A percentile compares a stretch with the other conserved stretches of the same genome.
These are phyloP conservation scores for Vigna mungo DNA, from an alignment of 306 rosid species.

Conservation along the genomic window DNA sequence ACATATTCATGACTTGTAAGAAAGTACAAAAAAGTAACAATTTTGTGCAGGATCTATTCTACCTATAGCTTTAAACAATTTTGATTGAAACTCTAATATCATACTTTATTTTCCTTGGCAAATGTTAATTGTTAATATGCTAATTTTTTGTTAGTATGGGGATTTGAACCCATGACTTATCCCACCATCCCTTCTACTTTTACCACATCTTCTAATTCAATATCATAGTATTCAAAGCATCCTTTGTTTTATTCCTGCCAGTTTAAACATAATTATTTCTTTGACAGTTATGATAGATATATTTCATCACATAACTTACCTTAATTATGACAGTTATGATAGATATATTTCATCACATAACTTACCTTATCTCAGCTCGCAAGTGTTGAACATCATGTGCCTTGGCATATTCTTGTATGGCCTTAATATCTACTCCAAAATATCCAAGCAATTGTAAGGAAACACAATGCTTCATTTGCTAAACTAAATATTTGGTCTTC, in stretches of 20 bases:
- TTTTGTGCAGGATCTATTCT: neutral
- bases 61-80: constrained; percentile 9
- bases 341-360: constrained; percentile 31
- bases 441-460: constrained; percentile 68
- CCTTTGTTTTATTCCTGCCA: neutral
- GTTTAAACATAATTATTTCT: constrained; percentile 7
- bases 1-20: neutral
- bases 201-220: neutral
- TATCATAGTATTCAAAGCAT: constrained; percentile 1
- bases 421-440: constrained; percentile 91
- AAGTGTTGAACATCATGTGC: constrained; percentile 83
- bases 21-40: constrained; percentile 8
- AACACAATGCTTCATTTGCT: constrained; percentile 40
- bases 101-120: neutral
- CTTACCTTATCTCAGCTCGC: constrained; percentile 94
- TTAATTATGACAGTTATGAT: constrained; percentile 47
- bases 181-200: no score
- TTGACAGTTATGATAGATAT: neutral
- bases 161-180: no score
- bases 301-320: constrained; percentile 58
- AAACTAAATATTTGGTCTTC: constrained; percentile 29
- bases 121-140: no score
- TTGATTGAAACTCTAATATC: neutral
- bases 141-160: no score
- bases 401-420: constrained; percentile 75